phyloP scores from a whole-genome alignment of 2,329 filamentous ascomycete species.

The Verticillium klebahnii region DNA sequence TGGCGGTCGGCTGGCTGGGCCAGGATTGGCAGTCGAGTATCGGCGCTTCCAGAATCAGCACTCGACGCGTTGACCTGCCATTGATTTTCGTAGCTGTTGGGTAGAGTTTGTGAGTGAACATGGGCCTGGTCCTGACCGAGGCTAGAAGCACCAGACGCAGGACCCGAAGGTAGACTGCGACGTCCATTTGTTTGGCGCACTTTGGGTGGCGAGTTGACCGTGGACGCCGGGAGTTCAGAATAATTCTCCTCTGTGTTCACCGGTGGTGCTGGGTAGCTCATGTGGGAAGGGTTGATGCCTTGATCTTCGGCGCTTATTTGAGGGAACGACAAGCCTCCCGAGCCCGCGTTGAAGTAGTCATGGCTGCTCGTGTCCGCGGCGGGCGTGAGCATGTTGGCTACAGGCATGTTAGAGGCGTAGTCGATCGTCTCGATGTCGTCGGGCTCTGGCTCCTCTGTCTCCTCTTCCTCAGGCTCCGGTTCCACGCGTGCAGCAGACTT shows the following conservation, averaged over 20 bases:
- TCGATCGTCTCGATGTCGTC: conserved; percentile 14
- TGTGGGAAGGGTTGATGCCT: not conserved
- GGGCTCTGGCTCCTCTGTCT: conserved; percentile 10
- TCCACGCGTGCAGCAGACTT: conserved; percentile 12
- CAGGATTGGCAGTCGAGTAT: not conserved
- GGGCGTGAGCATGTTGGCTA: conserved; percentile 20
- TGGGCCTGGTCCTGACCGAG: not conserved
- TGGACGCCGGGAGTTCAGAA: not conserved
- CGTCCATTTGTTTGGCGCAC: not conserved
- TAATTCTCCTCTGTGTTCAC: not conserved
- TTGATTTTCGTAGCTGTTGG: not conserved
- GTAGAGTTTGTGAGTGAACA: not conserved
- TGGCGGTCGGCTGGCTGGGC: not conserved
- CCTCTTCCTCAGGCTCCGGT: conserved; percentile 10
- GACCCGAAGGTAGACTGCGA: not conserved
- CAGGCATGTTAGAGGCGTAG: conserved; percentile 17
- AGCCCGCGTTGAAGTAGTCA: conserved; percentile 23
- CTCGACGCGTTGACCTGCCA: not conserved
- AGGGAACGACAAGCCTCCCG: conserved; percentile 17
- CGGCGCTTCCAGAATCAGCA: not conserved
- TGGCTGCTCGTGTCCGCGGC: conserved; percentile 16
- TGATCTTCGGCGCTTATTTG: conserved; percentile 11
- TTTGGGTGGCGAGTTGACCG: not conserved
- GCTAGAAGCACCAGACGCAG: not conserved
- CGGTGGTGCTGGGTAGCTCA: conserved; percentile 6